Evolutionary conservation across 2,329 filamentous ascomycete genomes (phyloP), one percentile per base, ranked within the genome.

Genomic region (Kalmusia sp.): DNA sequence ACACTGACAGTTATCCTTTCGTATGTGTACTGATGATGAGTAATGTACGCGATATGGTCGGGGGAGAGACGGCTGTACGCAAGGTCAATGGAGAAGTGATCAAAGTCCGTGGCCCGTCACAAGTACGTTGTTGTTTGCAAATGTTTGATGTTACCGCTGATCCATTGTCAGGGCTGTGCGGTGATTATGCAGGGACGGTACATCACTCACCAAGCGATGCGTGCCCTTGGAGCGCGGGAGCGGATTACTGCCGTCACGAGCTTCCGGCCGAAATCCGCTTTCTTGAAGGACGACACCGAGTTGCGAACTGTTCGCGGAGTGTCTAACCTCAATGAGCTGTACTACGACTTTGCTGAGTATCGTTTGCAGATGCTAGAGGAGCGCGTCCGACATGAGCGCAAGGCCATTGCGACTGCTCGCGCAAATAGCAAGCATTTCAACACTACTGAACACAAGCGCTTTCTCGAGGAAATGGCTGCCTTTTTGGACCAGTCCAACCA

Each of bases 1-100:
- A 88, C 70, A 82, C 76, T 0, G 87, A 88, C 68, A 85, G 82
- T 64, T 88, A 86, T 64, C 85, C 86, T 0, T 89, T 88, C 64
- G 86, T 89, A n/a, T 88, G 85, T 59, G 85, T 89, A n/a, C 79
- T 81, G 6, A 89, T 88, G 85, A 78, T 88, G 24, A 85, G 83
- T 30, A 85, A 88, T 62, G 87, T 84, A 58, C 80, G 78, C 0
- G 75, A 77, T 31, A 88, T 88, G 86, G 73, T 85, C 11, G 86
- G 86, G 8, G 86, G 86, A 3, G 86, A 88, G 71, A 88, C 86
- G 0, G 85, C 82, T 1, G 68, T 88, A n/a, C 77, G 79, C 31
- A 85, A 77, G 1, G 80, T 76, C 1, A 76, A 76, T 21, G 84
- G 84, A 2, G 77, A 83, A 2, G 76, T 85, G 14, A 69, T 84